Conservation (phyloP, 2,329 filamentous ascomycete species). For the Diaporthe sp. region DNA sequence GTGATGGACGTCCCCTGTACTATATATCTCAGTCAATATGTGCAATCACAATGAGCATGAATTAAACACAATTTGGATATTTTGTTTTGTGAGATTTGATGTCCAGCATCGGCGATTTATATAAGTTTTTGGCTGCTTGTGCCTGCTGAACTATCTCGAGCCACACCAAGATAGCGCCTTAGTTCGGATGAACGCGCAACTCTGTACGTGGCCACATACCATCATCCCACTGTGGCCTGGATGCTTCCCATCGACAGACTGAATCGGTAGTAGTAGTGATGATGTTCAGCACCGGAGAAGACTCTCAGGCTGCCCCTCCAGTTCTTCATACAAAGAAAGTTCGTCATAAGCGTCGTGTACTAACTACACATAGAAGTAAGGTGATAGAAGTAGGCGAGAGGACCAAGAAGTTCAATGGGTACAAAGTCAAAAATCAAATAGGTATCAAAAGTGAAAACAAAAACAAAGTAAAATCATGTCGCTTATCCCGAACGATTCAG, state of each 20-base stretch:
- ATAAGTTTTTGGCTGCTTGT: neutral
- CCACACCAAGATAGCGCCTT: neutral
- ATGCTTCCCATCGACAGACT: neutral
- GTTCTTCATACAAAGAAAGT: constrained; percentile 6
- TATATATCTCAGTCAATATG: neutral
- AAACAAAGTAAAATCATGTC: constrained; percentile 11
- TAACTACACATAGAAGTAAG: constrained; percentile 33
- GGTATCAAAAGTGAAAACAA: constrained; percentile 27
- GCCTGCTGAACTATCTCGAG: neutral
- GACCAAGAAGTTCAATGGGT: constrained; percentile 12
- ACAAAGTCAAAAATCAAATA: constrained; percentile 31
- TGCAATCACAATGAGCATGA: neutral
- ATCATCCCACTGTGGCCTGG: neutral
- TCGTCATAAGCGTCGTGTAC: constrained; percentile 35
- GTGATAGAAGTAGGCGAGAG: constrained; percentile 17
- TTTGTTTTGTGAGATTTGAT: neutral
- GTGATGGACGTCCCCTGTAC: neutral
- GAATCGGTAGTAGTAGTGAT: neutral
- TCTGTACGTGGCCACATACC: neutral
- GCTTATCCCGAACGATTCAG: constrained; percentile 7
- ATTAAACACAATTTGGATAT: neutral
- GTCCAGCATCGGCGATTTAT: constrained; percentile 21
- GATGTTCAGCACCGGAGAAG: neutral
- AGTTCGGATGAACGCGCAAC: neutral
- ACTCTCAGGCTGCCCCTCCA: constrained; percentile 12